Percentiles rank a stretch among this genome's conserved stretches.
phyloP scores from a whole-genome alignment of 2,329 filamentous ascomycete species.

The Trichoderma sp. region DNA sequence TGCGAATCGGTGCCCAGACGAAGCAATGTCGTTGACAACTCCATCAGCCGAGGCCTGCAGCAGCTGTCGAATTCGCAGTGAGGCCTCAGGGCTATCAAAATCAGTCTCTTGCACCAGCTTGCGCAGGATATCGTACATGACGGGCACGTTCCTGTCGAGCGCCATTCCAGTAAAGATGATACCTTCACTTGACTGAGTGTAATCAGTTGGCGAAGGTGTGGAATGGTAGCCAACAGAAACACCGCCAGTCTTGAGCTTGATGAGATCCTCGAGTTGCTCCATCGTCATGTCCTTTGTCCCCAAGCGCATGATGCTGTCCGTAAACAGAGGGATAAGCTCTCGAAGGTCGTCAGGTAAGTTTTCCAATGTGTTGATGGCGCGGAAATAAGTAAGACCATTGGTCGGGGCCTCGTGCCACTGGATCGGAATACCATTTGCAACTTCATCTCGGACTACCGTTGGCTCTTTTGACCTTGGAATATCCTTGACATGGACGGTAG shows the following conservation, averaged over 20 bases:
- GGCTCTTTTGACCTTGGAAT: conserved; percentile 77
- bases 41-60: conserved; percentile 86
- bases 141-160: conserved; percentile 83
- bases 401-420: conserved; percentile 93
- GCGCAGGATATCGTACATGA: conserved; percentile 84
- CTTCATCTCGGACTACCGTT: conserved; percentile 62
- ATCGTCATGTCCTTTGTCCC: conserved; percentile 86
- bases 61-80: conserved; percentile 80
- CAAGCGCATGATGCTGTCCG: conserved; percentile 88
- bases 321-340: conserved; percentile 83
- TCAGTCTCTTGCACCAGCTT: conserved; percentile 83
- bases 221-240: conserved; percentile 82
- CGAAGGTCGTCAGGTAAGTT: conserved; percentile 83
- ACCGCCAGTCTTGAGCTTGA: conserved; percentile 94
- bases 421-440: conserved; percentile 65
- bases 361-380: conserved; percentile 78
- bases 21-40: conserved; percentile 87
- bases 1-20: conserved; percentile 85
- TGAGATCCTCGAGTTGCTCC: conserved; percentile 92
- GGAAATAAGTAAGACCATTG: conserved; percentile 95
- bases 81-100: conserved; percentile 81
- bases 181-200: conserved; percentile 74
- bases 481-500: conserved; percentile 84
- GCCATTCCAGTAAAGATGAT: conserved; percentile 84
- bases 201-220: conserved; percentile 74